These are phyloP conservation scores for Hypoxylon fuscum DNA, from an alignment of 495 filamentous ascomycete genomes.

Conservation along the genomic window DNA sequence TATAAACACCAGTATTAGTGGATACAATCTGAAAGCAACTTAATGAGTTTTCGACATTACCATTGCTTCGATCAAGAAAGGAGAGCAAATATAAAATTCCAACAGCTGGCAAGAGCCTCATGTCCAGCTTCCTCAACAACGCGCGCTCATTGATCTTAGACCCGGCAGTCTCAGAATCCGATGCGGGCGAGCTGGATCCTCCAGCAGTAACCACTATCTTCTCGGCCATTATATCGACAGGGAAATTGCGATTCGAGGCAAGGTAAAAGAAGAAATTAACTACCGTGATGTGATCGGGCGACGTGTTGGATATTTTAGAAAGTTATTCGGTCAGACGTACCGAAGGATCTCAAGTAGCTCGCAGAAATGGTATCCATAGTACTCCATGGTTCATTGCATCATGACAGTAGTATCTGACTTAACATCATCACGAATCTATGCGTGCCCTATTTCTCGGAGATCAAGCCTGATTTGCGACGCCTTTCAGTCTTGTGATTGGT, in stretches of 20 bases:
- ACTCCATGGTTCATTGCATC: slow-evolving; percentile 28
- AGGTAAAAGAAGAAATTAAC: neutral
- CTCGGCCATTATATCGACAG: slow-evolving; percentile 19
- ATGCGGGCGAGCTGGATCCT: slow-evolving; percentile 25
- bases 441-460: slow-evolving; percentile 13
- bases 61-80: slow-evolving; percentile 80
- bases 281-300: neutral
- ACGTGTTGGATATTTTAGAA: too few relatives aligned
- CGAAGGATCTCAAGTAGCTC: too few relatives aligned
- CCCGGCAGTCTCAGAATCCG: slow-evolving; percentile 39
- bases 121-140: slow-evolving; percentile 72
- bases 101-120: slow-evolving; percentile 69
- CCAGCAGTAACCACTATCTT: slow-evolving; percentile 18
- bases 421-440: slow-evolving; percentile 8
- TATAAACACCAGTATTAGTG: slow-evolving; percentile 16
- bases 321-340: too few relatives aligned
- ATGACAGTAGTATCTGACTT: slow-evolving; percentile 30
- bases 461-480: slow-evolving; percentile 17
- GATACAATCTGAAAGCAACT: neutral
- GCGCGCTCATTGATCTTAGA: slow-evolving; percentile 65
- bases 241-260: neutral
- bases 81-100: slow-evolving; percentile 76
- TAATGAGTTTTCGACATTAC: slow-evolving; percentile 42
- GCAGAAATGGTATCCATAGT: neutral
- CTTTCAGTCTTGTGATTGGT: slow-evolving; percentile 24